Percentiles rank a stretch among this genome's conserved stretches.
Conservation (phyloP, 192 early-diverging fungal species). For the Coemansia sp. region DNA sequence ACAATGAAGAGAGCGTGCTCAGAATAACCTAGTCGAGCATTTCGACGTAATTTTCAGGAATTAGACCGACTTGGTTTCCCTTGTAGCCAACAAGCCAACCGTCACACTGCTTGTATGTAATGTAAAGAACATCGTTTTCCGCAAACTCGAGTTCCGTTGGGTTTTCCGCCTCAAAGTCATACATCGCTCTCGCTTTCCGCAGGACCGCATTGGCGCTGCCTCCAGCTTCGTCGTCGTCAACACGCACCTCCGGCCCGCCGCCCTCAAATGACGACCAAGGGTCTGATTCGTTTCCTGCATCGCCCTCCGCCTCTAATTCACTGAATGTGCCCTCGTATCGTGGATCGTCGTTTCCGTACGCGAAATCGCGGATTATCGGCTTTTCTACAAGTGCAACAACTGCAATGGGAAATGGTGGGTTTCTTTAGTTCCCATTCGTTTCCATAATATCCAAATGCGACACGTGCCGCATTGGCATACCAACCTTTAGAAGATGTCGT, state of each 20-base stretch:
- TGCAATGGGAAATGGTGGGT: no score
- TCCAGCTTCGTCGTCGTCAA: conserved; percentile 14
- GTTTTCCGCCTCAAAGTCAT: conserved; percentile 74
- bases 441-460: not conserved
- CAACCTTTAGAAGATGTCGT: conserved; percentile 3
- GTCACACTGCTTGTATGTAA: conserved; percentile 69
- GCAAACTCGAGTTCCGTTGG: conserved; percentile 65
- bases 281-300: conserved; percentile 32
- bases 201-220: conserved; percentile 15
- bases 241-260: conserved; percentile 26
- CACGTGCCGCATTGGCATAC: not conserved
- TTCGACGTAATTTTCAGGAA: conserved; percentile 79
- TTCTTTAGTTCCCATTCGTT: conserved; percentile 1
- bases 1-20: not conserved
- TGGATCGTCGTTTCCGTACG: conserved; percentile 44
- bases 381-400: conserved; percentile 12
- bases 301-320: conserved; percentile 23
- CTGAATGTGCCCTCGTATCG: conserved; percentile 36
- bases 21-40: conserved; percentile 17
- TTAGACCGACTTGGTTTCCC: conserved; percentile 63
- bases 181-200: conserved; percentile 60
- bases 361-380: conserved; percentile 50
- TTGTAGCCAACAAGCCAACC: conserved; percentile 77
- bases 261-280: conserved; percentile 44
- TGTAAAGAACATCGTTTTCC: conserved; percentile 63